phyloP scores from a whole-genome alignment of 805 yeast genomes.

The Candida chauliodis region DNA sequence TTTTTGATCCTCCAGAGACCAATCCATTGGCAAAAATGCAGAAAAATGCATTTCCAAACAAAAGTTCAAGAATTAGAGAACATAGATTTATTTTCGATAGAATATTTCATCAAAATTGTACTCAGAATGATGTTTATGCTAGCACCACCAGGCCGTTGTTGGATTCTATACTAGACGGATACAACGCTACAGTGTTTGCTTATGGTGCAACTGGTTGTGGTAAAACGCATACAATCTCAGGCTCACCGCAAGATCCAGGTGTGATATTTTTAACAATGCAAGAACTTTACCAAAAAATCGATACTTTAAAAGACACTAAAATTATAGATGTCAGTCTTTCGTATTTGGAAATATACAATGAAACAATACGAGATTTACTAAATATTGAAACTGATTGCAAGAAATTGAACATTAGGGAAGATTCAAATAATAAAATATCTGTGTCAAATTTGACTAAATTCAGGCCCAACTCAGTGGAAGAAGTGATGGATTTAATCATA shows the following conservation, averaged over 20 bases:
- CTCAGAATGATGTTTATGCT: constrained; percentile 66
- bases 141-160: constrained; percentile 69
- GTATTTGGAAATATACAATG: constrained; percentile 88
- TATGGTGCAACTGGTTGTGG: constrained; percentile 99
- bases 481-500: constrained; percentile 74
- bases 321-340: constrained; percentile 60
- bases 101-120: constrained; percentile 61
- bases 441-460: constrained; percentile 71
- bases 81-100: constrained; percentile 80
- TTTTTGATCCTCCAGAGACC: constrained; percentile 79
- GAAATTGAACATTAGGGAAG: constrained; percentile 66
- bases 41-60: constrained; percentile 37
- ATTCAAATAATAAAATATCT: constrained; percentile 56
- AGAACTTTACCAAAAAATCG: constrained; percentile 66
- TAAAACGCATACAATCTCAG: constrained; percentile 88
- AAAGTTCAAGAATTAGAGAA: constrained; percentile 54
- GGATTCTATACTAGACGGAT: constrained; percentile 77
- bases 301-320: constrained; percentile 50
- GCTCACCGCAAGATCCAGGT: constrained; percentile 71
- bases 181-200: constrained; percentile 88
- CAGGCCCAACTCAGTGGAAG: constrained; percentile 58
- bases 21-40: constrained; percentile 58
- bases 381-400: constrained; percentile 49
- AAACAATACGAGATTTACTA: constrained; percentile 76
- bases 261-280: constrained; percentile 74